Conservation (phyloP, 2,329 filamentous ascomycete genomes). For the Fusarium multiceps region DNA sequence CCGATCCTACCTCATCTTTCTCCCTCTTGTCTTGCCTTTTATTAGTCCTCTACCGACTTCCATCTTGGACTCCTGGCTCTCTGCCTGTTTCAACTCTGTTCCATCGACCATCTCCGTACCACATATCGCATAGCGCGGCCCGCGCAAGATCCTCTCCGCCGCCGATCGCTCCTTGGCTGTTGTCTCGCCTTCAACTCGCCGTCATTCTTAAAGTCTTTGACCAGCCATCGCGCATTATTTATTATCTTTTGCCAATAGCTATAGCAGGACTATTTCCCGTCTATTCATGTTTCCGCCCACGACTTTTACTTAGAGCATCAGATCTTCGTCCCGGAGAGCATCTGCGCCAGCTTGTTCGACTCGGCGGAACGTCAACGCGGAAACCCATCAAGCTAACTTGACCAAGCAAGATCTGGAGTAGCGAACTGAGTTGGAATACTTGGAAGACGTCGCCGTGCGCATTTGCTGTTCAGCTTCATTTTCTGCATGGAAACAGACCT, state of each 20-base stretch:
- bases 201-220: constrained; percentile 27
- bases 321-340: constrained; percentile 4
- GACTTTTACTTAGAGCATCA: neutral
- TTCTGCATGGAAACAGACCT: constrained; percentile 36
- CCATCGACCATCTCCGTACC: constrained; percentile 33
- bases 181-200: constrained; percentile 27
- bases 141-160: constrained; percentile 33
- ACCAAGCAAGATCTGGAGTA: neutral
- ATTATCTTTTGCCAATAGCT: constrained; percentile 7
- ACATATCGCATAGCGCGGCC: constrained; percentile 38
- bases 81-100: constrained; percentile 40
- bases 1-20: constrained; percentile 15
- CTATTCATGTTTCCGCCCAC: constrained; percentile 1
- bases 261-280: neutral
- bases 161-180: constrained; percentile 40
- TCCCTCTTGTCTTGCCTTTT: neutral
- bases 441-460: neutral
- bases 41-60: constrained; percentile 2
- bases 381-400: neutral
- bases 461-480: neutral
- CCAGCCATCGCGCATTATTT: constrained; percentile 23
- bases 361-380: neutral
- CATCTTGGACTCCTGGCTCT: constrained; percentile 17
- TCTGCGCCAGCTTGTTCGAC: constrained; percentile 7
- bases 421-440: constrained; percentile 1